Evolutionary conservation across 345 rosid genomes (phyloP), one percentile per base, ranked within the genome.

Genomic region (Hibiscus syriacus): DNA sequence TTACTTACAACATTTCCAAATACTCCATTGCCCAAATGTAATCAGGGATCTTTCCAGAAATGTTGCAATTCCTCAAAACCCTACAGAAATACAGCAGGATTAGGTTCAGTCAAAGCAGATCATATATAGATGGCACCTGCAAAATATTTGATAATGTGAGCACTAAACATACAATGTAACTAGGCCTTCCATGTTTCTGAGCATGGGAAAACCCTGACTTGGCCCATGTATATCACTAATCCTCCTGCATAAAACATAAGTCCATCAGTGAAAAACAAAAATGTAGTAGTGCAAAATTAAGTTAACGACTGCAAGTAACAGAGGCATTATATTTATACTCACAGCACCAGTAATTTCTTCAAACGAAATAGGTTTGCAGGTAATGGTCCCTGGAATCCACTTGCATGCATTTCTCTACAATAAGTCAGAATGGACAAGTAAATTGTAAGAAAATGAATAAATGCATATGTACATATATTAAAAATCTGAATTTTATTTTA

Each of bases 341-440:
- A 86, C 90, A 86, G 52, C 57, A 76, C 72, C 41, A 0, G 13
- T 48, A 84, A 68, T 20, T 77, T 70, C 25, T 46, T 58, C 72
- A 86, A 56, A 66, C 7, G 54, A 32, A 86, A 83, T 52, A 83
- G 76, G 53, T 12, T 73, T 14, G 80, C 43, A 73, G 83, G 83
- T 68, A 86, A 83, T 17, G 86, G 88, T 67, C 87, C 90, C 50
- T 64, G 49, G 29, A 86, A 79, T 75, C 90, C 90, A 74, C 85
- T 80, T 41, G 87, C 80, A 45, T 75, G 80, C 81, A 86, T 73
- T 79, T 86, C 90, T 7, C 90, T 86, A 64, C 69, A 74, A 66
- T 23, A 12, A 71, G 48, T 52, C 43, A 70, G 26, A 56, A 55
- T 30, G 7, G 55, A 38, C 30, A 32, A 5, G 52, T 56, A 49